These are phyloP conservation scores for Taiozyma sp. DNA, from an alignment of 1,139 yeast species.

Conservation along the genomic window DNA sequence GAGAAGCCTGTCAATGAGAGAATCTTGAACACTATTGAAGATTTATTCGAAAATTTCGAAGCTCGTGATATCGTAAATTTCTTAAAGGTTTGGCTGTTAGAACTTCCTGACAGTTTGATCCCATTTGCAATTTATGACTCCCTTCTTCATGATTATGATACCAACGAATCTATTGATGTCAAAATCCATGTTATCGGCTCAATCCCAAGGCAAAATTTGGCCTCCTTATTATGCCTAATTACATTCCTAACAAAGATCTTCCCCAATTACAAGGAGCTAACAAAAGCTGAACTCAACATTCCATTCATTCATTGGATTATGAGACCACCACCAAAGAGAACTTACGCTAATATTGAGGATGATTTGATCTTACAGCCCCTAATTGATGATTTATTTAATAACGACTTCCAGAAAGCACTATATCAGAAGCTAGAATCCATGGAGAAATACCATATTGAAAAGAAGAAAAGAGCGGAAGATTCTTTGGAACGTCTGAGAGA, in stretches of 20 bases:
- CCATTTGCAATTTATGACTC: slow-evolving; percentile 27
- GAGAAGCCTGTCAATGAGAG: not conserved
- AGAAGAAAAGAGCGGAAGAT: slow-evolving; percentile 13
- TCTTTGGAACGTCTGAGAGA: slow-evolving; percentile 10
- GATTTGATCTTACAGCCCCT: slow-evolving; percentile 5
- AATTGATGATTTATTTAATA: slow-evolving; percentile 11
- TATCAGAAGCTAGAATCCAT: slow-evolving; percentile 10
- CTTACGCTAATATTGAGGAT: slow-evolving; percentile 8
- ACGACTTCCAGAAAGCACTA: slow-evolving; percentile 7
- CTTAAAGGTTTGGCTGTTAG: slow-evolving; percentile 29
- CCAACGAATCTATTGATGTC: not conserved
- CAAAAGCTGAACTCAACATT: slow-evolving; percentile 2
- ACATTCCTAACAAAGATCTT: slow-evolving; percentile 10
- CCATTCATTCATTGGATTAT: slow-evolving; percentile 20
- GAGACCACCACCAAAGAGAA: slow-evolving; percentile 17
- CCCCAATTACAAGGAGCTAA: not conserved
- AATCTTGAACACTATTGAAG: slow-evolving; percentile 7
- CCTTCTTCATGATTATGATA: slow-evolving; percentile 11
- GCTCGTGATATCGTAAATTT: slow-evolving; percentile 20
- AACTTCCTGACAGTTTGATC: slow-evolving; percentile 30
- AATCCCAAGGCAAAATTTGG: slow-evolving; percentile 25
- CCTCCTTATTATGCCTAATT: slow-evolving; percentile 17
- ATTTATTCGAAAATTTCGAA: slow-evolving; percentile 8
- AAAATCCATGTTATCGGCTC: slow-evolving; percentile 14
- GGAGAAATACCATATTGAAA: slow-evolving; percentile 13